phyloP scores from a whole-genome alignment of 257 asterid species.

The Gentiana straminea region DNA sequence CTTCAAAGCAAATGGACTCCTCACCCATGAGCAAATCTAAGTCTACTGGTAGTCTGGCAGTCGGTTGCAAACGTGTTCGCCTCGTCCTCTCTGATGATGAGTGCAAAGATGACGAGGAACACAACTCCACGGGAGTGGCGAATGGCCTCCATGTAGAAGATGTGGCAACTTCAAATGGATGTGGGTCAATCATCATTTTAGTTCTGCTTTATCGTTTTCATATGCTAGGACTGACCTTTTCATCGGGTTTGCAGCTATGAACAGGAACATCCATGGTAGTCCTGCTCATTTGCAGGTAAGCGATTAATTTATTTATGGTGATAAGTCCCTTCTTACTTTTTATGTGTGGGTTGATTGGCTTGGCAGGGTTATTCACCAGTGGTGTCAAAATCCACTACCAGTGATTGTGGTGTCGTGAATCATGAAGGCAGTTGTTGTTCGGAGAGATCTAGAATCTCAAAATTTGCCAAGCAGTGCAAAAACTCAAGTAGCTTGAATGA shows the following conservation, averaged over 20 bases:
- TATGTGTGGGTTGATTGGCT: neutral
- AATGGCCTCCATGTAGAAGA: conserved; percentile 37
- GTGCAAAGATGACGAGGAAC: conserved; percentile 34
- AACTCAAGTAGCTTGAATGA: conserved; percentile 28
- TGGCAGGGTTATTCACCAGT: conserved; percentile 57
- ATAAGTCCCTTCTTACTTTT: no score
- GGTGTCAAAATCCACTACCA: conserved; percentile 38
- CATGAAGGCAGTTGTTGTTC: conserved; percentile 44
- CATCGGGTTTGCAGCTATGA: conserved; percentile 37
- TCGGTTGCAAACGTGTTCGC: conserved; percentile 67
- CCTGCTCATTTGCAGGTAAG: conserved; percentile 44
- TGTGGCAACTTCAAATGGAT: conserved; percentile 61
- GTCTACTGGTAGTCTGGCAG: conserved; percentile 42
- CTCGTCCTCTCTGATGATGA: conserved; percentile 81
- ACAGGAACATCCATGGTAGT: conserved; percentile 20
- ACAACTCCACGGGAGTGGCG: conserved; percentile 23
- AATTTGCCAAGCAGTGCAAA: conserved; percentile 18
- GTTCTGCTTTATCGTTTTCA: conserved; percentile 5
- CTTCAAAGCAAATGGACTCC: conserved; percentile 29
- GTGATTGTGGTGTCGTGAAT: conserved; percentile 28
- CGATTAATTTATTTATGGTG: neutral
- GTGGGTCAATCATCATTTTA: conserved; percentile 30
- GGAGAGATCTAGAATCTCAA: conserved; percentile 34
- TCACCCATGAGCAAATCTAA: conserved; percentile 33
- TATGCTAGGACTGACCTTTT: conserved; percentile 20